A percentile compares a stretch with the other conserved stretches of the same genome.
These are phyloP conservation scores for Phytophthora syringae DNA, from an alignment of 352 stramenopile species.

Conservation along the genomic window DNA sequence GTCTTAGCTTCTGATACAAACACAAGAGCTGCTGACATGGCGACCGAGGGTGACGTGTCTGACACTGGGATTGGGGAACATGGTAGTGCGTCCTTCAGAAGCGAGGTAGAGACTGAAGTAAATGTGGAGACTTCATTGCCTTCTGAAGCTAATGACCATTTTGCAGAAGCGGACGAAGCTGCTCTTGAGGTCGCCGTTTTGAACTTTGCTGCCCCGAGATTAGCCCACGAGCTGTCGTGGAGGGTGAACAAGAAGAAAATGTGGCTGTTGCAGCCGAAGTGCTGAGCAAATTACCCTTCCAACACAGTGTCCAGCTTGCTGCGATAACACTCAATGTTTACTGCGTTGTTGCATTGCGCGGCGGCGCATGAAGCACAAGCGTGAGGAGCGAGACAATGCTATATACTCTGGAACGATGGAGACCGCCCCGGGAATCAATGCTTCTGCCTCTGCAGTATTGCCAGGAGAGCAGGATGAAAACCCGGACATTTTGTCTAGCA, in stretches of 20 bases:
- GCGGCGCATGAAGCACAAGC: slow-evolving; percentile 34
- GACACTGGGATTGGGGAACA: not conserved
- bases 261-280: not conserved
- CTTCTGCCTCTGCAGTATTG: not conserved
- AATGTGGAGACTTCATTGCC: not conserved
- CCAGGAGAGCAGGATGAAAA: not conserved
- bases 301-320: slow-evolving; percentile 19
- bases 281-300: not conserved
- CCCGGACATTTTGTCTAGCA: not conserved
- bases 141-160: not conserved
- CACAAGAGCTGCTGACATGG: not conserved
- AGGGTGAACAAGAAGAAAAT: not conserved
- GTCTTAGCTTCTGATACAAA: too few relatives aligned
- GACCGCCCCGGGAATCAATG: not conserved
- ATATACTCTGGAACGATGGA: not conserved
- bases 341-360: slow-evolving; percentile 44
- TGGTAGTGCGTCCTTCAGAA: not conserved
- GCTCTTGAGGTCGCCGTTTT: not conserved
- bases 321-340: slow-evolving; percentile 50
- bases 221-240: not conserved
- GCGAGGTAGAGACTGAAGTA: not conserved
- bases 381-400: slow-evolving; percentile 12
- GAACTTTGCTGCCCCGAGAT: not conserved
- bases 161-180: not conserved
- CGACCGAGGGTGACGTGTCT: not conserved